Conservation (phyloP, 1,284 basidiomycete genomes). For the Pseudozyma pruni region DNA sequence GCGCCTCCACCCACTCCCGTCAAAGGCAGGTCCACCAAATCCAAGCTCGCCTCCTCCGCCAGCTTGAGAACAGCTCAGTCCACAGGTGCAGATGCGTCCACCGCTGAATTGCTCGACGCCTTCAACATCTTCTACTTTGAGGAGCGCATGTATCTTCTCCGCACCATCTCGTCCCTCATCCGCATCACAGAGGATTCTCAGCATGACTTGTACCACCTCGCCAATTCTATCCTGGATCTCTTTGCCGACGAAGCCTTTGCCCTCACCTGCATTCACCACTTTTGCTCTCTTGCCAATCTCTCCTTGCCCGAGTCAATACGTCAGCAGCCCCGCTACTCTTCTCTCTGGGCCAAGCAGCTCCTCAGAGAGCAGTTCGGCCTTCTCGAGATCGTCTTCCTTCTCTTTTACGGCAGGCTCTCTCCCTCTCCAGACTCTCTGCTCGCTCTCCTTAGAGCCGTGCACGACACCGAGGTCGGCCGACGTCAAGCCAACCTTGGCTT, state of each 20-base stretch:
- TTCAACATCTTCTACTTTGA: slow-evolving; percentile 83
- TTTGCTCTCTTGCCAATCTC: slow-evolving; percentile 69
- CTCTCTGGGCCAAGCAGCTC: slow-evolving; percentile 82
- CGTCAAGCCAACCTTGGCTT: slow-evolving; percentile 75
- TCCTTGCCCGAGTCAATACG: slow-evolving; percentile 72
- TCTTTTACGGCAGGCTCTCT: slow-evolving; percentile 80
- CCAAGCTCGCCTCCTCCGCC: slow-evolving; percentile 9
- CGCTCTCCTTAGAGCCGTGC: slow-evolving; percentile 75
- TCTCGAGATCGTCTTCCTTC: slow-evolving; percentile 84
- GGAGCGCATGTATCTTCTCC: slow-evolving; percentile 77
- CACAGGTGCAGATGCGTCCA: slow-evolving; percentile 4
- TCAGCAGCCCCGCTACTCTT: slow-evolving; percentile 74
- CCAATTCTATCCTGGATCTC: slow-evolving; percentile 73
- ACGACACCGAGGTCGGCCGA: slow-evolving; percentile 76
- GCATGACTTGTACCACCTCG: slow-evolving; percentile 73
- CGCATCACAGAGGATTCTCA: slow-evolving; percentile 74
- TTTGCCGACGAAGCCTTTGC: slow-evolving; percentile 76
- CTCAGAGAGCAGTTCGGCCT: slow-evolving; percentile 80
- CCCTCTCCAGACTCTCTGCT: slow-evolving; percentile 76
- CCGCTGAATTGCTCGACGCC: slow-evolving; percentile 73
- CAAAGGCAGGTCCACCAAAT: slow-evolving; percentile 7
- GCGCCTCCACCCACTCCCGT: slow-evolving; percentile 15
- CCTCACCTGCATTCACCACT: slow-evolving; percentile 72
- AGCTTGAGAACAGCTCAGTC: slow-evolving; percentile 1
- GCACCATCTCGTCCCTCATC: slow-evolving; percentile 69